phyloP scores from a whole-genome alignment of 306 rosid species.

The Fragaria nilgerrensis region DNA sequence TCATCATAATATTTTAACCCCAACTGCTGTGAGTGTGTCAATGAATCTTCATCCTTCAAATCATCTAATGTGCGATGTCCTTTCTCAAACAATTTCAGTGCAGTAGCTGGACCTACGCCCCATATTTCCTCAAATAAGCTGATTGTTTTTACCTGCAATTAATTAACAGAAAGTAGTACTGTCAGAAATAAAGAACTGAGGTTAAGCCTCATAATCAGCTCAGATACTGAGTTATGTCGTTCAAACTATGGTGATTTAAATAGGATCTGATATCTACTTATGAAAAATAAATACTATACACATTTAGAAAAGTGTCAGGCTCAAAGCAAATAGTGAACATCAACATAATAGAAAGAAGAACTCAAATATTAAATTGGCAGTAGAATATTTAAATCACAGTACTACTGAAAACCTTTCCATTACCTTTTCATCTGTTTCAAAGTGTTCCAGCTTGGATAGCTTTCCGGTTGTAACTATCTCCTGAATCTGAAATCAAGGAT shows the following conservation, averaged over 20 bases:
- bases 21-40: constrained; percentile 71
- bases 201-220: not conserved
- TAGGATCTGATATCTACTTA: not conserved
- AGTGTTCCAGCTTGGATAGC: constrained; percentile 83
- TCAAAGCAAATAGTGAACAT: not conserved
- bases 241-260: constrained; percentile 7
- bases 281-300: not conserved
- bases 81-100: constrained; percentile 79
- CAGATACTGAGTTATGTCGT: not conserved
- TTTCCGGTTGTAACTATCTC: constrained; percentile 88
- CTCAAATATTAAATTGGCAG: not conserved
- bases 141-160: constrained; percentile 67
- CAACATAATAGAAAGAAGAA: not conserved
- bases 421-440: constrained; percentile 91
- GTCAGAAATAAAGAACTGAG: not conserved
- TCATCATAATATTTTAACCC: constrained; percentile 89
- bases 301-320: not conserved
- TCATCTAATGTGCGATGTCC: constrained; percentile 76
- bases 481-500: constrained; percentile 65
- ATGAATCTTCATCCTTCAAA: constrained; percentile 61
- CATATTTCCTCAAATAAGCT: constrained; percentile 88
- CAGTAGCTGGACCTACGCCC: constrained; percentile 96
- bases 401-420: constrained; percentile 27
- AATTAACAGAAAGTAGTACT: constrained; percentile 10
- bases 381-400: not conserved